These are phyloP conservation scores for Przewalskia tangutica DNA, from an alignment of 257 asterid genomes.

Conservation along the genomic window DNA sequence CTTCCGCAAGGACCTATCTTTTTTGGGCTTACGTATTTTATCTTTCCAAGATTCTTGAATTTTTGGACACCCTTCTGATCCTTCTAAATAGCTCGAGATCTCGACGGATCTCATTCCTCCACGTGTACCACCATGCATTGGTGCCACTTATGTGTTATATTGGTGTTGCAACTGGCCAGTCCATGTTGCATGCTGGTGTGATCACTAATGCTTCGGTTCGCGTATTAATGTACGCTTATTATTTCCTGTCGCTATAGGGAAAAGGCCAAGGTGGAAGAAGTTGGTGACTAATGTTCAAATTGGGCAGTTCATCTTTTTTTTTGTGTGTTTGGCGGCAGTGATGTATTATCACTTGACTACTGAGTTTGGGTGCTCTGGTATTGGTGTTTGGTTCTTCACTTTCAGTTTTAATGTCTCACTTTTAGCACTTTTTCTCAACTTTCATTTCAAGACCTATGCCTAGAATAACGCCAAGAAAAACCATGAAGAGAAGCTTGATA, in stretches of 20 bases:
- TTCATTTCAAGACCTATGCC: slow-evolving; percentile 57
- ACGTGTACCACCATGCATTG: slow-evolving; percentile 80
- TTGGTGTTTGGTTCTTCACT: slow-evolving; percentile 63
- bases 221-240: slow-evolving; percentile 76
- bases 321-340: slow-evolving; percentile 57
- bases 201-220: slow-evolving; percentile 69
- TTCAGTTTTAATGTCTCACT: slow-evolving; percentile 64
- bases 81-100: slow-evolving; percentile 34
- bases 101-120: slow-evolving; percentile 69
- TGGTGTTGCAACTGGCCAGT: slow-evolving; percentile 44
- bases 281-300: slow-evolving; percentile 65
- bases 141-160: slow-evolving; percentile 63
- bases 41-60: slow-evolving; percentile 62
- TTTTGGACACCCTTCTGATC: slow-evolving; percentile 58
- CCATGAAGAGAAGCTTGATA: background rate
- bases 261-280: slow-evolving; percentile 74
- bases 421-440: slow-evolving; percentile 50
- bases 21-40: slow-evolving; percentile 78
- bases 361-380: slow-evolving; percentile 67
- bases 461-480: slow-evolving; percentile 6
- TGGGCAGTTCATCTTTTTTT: slow-evolving; percentile 57
- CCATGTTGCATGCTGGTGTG: slow-evolving; percentile 68
- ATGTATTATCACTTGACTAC: slow-evolving; percentile 38
- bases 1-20: slow-evolving; percentile 48
- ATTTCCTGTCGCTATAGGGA: slow-evolving; percentile 49